Evolutionary conservation across 805 yeast genomes (phyloP), one percentile per base, ranked within the genome.

Genomic region (Lipomyces orientalis): DNA sequence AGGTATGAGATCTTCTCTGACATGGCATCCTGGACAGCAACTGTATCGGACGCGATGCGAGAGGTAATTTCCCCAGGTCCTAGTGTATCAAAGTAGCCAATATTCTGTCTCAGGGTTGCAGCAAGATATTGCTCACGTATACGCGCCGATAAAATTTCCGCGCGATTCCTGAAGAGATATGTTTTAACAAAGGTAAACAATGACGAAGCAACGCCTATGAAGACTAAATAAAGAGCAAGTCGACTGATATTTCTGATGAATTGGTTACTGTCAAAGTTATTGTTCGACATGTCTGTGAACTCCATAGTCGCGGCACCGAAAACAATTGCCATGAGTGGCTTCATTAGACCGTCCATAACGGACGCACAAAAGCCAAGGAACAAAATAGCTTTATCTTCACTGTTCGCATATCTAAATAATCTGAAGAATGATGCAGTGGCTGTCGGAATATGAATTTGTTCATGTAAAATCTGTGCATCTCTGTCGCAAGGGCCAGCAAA

Each of bases 21-120:
- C 70, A 81, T 79, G 39, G 82, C 83, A 51, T 79, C 83, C 68
- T 81, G 83, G 52, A 81, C 76, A 54, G 76, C 67, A 29, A 76
- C 75, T 16, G 82, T 80, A 60, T 80, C 83, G 25, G 79, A 78
- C 54, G 82, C 77, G 72, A 81, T 81, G 19, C 83, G 78, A 9
- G 81, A 78, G 19, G 83, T 79, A 51, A 81, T 80, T 63, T 79
- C 81, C 16, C 83, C 83, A n/a, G 82, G 75, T 16, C 83, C 83
- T 12, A 81, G 74, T 54, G 76, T 75, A 68, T 81, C 83, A 65
- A 81, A 81, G 65, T 76, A 81, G 29, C 80, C 83, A 49, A 81
- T 76, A 59, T 81, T 81, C 67, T 81, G 83, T 55, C 81, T 75
- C 58, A 81, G 72, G 10, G 79, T 73, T 0, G 82, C 79, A 61